Evolutionary conservation across 257 asterid species (phyloP), one percentile per base, ranked within the genome.

Genomic region (Schizonepeta tenuifolia): DNA sequence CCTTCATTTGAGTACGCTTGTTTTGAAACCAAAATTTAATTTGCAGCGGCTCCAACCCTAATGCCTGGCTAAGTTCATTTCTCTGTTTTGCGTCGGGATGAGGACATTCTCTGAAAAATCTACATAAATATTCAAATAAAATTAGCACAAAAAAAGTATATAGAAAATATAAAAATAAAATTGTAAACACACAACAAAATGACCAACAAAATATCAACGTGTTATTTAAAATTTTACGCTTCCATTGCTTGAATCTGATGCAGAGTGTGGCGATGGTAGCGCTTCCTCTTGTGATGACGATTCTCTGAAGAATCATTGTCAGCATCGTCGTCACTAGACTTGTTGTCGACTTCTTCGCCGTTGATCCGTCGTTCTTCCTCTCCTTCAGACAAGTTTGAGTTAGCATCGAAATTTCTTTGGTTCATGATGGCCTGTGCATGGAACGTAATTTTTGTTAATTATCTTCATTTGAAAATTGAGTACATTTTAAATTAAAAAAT

Each of bases 11-110:
- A 4, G 80, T 81, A 1, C 84, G 82, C 53, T 84, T 84, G 55
- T 84, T 84, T 65, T 81, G 88, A 70, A 81, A 84, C 88, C 84
- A 84, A 51, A 77, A 84, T n/a, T 81, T 81, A 5, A 84, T 78
- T 65, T 81, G 86, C 67, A 69, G 17, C 0, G 82, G 81, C 47
- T 81, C 83, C 84, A 84, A 73, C 3, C 84, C 81, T 12, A 79
- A 9, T 4, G 36, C 67, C 5, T n/a, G 49, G 49, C 83, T 60
- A 13, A 81, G 72, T 2, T 69, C 79, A 21, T 61, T 71, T 31
- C 84, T 33, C 31, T 76, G 79, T 10, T 33, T 57, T 8, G 79
- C 72, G 70, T 65, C 71, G 0, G 84, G 84, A 50, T 81, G 79
- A 6, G 86, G 81, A 6, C 71, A 79, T 14, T 77, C 73, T 35